These are phyloP conservation scores for Mrakia blollopis DNA, from an alignment of 768 basidiomycete species.

Conservation along the genomic window DNA sequence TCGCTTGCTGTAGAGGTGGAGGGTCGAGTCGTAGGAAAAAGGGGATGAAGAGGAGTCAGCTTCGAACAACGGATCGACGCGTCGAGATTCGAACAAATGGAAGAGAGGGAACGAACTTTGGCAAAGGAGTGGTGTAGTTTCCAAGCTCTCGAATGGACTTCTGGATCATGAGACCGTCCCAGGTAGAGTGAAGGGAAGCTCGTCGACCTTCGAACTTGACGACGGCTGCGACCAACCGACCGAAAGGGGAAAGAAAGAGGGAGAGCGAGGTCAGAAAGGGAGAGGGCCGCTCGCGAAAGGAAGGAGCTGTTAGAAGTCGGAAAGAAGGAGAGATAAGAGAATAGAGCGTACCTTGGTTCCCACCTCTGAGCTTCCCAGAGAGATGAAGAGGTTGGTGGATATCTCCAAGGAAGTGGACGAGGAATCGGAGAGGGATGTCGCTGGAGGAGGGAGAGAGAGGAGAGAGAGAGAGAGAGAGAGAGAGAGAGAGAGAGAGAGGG, in stretches of 20 bases:
- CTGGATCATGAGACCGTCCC: slow-evolving; percentile 78
- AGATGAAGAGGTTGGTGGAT: slow-evolving; percentile 71
- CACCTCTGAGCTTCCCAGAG: slow-evolving; percentile 78
- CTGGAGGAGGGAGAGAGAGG: slow-evolving; percentile 41
- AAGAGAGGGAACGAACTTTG: slow-evolving; percentile 47
- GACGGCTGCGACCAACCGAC: slow-evolving; percentile 49
- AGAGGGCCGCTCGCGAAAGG: too few species aligned
- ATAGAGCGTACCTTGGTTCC: slow-evolving; percentile 57
- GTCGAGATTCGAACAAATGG: not conserved
- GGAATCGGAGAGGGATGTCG: slow-evolving; percentile 81
- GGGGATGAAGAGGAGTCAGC: not conserved
- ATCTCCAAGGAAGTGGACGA: slow-evolving; percentile 70
- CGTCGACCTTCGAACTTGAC: slow-evolving; percentile 65
- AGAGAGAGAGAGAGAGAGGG: too few species aligned
- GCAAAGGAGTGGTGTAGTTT: slow-evolving; percentile 75
- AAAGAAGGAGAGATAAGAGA: slow-evolving; percentile 4
- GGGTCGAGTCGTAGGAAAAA: not conserved
- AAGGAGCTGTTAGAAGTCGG: not conserved
- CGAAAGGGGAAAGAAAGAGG: not conserved
- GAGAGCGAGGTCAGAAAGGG: not conserved
- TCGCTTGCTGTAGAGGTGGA: slow-evolving; percentile 43
- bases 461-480: too few species aligned
- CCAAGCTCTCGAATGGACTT: slow-evolving; percentile 70
- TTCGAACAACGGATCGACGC: not conserved
- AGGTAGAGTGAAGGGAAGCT: slow-evolving; percentile 80